phyloP scores from a whole-genome alignment of 768 basidiomycete genomes.

The Lyophyllum decastes region DNA sequence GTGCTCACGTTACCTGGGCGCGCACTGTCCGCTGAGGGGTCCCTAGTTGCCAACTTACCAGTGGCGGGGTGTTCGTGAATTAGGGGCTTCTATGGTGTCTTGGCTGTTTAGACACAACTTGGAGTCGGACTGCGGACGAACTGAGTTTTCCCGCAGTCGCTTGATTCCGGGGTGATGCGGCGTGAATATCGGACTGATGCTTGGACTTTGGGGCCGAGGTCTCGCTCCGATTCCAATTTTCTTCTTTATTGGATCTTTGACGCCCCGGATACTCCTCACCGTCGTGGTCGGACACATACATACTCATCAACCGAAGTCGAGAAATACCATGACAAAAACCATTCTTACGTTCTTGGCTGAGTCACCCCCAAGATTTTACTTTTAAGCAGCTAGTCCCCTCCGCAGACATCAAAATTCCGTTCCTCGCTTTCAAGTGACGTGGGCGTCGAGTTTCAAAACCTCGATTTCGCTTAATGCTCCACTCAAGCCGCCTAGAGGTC shows the following conservation, averaged over 20 bases:
- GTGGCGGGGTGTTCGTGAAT: not conserved
- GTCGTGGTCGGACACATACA: no score
- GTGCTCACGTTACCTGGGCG: not conserved
- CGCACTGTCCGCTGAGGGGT: not conserved
- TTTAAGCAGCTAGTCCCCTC: no score
- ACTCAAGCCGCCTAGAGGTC: not conserved
- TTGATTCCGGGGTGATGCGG: not conserved
- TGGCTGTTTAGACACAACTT: not conserved
- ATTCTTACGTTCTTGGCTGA: not conserved
- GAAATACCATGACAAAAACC: no score
- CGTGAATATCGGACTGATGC: not conserved
- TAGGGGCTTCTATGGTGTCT: not conserved
- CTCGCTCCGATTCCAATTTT: no score
- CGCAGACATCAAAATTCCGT: not conserved
- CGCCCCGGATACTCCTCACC: no score
- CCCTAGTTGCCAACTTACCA: not conserved
- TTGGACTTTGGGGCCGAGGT: not conserved
- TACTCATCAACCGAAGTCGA: no score
- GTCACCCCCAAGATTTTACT: no score
- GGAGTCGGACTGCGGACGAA: not conserved
- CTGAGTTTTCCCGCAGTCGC: not conserved
- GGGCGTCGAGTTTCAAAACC: not conserved
- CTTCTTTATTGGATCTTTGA: no score
- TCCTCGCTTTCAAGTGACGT: not conserved
- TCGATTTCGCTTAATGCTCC: not conserved